Base-by-base conservation (phyloP, 768 basidiomycete genomes). In the Suillus weaverae region DNA sequence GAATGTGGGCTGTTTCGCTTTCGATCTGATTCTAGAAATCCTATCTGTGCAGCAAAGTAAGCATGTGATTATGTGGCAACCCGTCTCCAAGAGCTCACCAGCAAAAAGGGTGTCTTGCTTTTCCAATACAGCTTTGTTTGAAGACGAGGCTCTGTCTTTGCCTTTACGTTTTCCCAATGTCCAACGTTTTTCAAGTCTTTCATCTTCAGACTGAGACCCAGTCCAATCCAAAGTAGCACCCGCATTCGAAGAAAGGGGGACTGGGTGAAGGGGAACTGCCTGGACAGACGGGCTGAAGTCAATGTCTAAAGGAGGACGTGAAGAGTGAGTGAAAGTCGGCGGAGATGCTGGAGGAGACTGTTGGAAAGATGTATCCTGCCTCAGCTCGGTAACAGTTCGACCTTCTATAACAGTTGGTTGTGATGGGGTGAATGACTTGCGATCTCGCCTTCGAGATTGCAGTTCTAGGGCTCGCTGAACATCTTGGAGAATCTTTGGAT, bases 401-500 rank as follows among this genome's bases (percentile, higher is more conserved):
- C 59, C 44, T 44, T 74, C 75, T 44, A 68, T 66, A 36, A 71
- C 57, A 38, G 51, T 51, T 33, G 68, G 55, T 62, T 68, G 68
- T 14, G 63, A 43, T 41, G 69, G 72, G 69, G 35, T 48, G 38
- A 76, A 70, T 10, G 72, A 75, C 50, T 69, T 72, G 48, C 90
- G 86, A 60, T 89, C 89, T 69, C 92, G 91, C 33, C 90, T 85
- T 56, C 88, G 83, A 33, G 90, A 88, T 74, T 92, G 92, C 60
- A 91, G 77, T 63, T 85, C 86, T 36, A 94, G 72, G 6, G 90
- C 91, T 61, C 86, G 85, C 68, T 92, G 89, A 7, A 94, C 90
- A 67, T 93, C 92, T 73, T 89, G 90, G 61, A 93, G 73, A 66
- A 94, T 89, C 68, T 83, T 83, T n/a, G 91, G 89, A 78, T 94